Evolutionary conservation across 345 rosid species (phyloP).

Genomic region (Gossypium herbaceum): DNA sequence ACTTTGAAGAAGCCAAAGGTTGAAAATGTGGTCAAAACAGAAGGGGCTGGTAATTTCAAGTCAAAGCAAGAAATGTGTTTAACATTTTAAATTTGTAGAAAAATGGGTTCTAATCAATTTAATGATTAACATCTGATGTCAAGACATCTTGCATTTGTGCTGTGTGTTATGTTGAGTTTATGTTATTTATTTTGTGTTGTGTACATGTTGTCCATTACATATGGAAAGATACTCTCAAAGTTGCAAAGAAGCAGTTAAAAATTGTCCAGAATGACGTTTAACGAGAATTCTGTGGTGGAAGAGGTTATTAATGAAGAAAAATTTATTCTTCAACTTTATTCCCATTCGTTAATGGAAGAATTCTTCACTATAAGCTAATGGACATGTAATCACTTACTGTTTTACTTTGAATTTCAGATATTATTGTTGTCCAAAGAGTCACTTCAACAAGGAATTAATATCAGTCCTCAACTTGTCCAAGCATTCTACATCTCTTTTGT

Average conservation of each 20-base stretch:
- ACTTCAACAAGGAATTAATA: constrained; percentile 28
- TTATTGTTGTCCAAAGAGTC: constrained; percentile 85
- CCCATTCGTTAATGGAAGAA: constrained; percentile 57
- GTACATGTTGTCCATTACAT: constrained; percentile 50
- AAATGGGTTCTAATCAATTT: not conserved
- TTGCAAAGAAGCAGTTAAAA: constrained; percentile 85
- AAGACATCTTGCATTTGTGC: constrained; percentile 15
- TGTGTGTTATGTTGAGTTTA: too few relatives aligned
- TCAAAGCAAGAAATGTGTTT: constrained; percentile 55
- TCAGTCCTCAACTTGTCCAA: too few relatives aligned
- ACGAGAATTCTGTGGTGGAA: constrained; percentile 83
- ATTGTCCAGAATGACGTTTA: constrained; percentile 82
- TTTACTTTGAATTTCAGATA: constrained; percentile 35
- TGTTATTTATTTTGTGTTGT: too few relatives aligned
- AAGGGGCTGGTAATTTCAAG: constrained; percentile 46
- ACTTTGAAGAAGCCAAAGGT: constrained; percentile 48
- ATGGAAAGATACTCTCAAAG: constrained; percentile 68
- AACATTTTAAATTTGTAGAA: not conserved
- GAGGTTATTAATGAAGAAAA: constrained; percentile 61
- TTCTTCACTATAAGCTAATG: too few relatives aligned
- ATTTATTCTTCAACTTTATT: constrained; percentile 68
- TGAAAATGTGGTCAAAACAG: constrained; percentile 29
- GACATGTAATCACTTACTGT: too few relatives aligned
- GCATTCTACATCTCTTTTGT: too few relatives aligned
- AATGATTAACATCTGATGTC: not conserved